Percentiles rank a stretch among this genome's conserved stretches.
phyloP scores from a whole-genome alignment of 805 yeast species.

The Ogataea pilisensis region DNA sequence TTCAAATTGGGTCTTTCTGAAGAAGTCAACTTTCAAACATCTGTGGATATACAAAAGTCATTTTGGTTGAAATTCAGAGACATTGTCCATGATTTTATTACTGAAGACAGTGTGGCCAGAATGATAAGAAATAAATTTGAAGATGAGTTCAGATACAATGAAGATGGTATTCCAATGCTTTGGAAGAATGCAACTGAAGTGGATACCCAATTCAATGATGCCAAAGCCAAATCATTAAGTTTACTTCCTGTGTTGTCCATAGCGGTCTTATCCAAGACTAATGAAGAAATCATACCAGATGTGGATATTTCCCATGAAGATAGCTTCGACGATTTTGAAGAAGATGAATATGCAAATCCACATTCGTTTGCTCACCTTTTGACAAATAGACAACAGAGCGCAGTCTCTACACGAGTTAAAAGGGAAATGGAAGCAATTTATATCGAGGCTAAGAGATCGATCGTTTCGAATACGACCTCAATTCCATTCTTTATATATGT shows the following conservation, averaged over 20 bases:
- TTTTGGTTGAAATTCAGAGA: constrained; percentile 67
- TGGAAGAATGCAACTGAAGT: constrained; percentile 76
- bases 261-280: constrained; percentile 47
- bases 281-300: constrained; percentile 57
- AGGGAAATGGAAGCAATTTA: constrained; percentile 75
- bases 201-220: constrained; percentile 55
- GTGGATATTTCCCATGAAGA: constrained; percentile 39
- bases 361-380: constrained; percentile 55
- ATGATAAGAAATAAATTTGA: constrained; percentile 80
- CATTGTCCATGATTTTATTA: constrained; percentile 55
- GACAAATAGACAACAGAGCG: constrained; percentile 51
- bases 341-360: constrained; percentile 30
- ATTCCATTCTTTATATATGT: constrained; percentile 82
- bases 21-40: constrained; percentile 39
- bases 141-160: constrained; percentile 77
- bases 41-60: constrained; percentile 41
- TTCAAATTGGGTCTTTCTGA: constrained; percentile 60
- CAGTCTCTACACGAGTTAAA: constrained; percentile 56
- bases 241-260: constrained; percentile 56
- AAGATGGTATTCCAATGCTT: constrained; percentile 72
- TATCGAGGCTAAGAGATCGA: constrained; percentile 85
- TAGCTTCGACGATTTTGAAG: constrained; percentile 37
- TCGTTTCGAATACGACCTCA: constrained; percentile 68
- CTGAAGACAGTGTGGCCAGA: constrained; percentile 60
- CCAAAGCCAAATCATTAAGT: constrained; percentile 54